Evolutionary conservation across 352 stramenopile species (phyloP), one percentile per base, ranked within the genome.

Genomic region (Phytophthora fragariaefolia): DNA sequence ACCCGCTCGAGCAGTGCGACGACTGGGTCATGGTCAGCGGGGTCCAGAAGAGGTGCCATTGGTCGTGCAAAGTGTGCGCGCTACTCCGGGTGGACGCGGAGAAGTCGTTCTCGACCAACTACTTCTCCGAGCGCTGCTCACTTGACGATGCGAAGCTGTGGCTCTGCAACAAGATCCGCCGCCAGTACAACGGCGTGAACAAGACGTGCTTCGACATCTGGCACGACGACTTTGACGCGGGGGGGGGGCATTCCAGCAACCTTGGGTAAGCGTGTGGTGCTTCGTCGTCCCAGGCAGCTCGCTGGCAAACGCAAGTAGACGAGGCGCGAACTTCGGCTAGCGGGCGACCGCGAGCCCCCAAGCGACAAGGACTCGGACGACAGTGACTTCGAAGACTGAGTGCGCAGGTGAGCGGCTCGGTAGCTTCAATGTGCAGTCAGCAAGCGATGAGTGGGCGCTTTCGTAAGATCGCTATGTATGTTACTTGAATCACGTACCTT

Each of bases 51-150:
- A 15, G 38, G 8, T 7, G 38, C 6, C 38, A 46, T 12, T n/a
- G 38, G 6, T 20, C 38, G 6, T 46, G 38, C 15, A 46, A 46
- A 5, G 38, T 46, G 38, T 46, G 38, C 6, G 15, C 38, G 4
- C 5, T 46, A 1, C n/a, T 24, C 23, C 15, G 38, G 8, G 38
- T 15, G 7, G 38, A 46, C 9, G 17, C 5, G 6, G 56, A 63
- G 27, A 55, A 63, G 27, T 63, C 56, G 12, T 63, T 48, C 27
- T 45, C 55, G 43, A 63, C 56, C 2, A 55, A 43, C 15, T 53
- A 38, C 56, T 63, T 32, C 26, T 63, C 26, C 23, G 45, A 47
- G 30, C 17, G 23, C 18, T 24, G 38, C 38, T 26, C 38, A 6
- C 22, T 23, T n/a, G 38, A n/a, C n/a, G 38, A 46, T 7, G 38